Base-by-base conservation (phyloP, 2,329 filamentous ascomycete genomes). In the Reticulascus tulasneorum region DNA sequence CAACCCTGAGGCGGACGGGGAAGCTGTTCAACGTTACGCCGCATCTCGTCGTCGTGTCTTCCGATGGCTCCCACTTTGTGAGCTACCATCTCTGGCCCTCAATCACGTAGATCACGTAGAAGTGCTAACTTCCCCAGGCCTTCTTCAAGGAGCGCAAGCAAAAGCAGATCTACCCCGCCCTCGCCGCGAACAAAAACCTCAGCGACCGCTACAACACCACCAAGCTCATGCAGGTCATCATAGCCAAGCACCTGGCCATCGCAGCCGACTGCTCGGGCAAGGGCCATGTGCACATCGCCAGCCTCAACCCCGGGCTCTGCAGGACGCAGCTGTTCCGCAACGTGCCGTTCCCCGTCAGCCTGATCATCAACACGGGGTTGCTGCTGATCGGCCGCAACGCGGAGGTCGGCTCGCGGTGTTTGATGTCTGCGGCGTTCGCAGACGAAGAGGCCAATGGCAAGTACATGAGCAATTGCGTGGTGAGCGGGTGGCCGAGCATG, bases 271-370 rank as follows among this genome's bases (percentile, higher is more conserved):
- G 45, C 20, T 54, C 55, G 7, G 49, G 41, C 11, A 53, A 55
- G 41, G 53, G 55, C 13, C 49, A 51, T 22, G 51, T 70, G 12
- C 48, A 63, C 9, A 34, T 67, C 38, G 71, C 65, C 47, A 48
- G 49, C 2, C 35, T 64, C 16, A 60, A 62, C 33, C 66, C 66
- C 1, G 66, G 65, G 0, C 49, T 68, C 18, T 71, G 65, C 47
- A 40, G 50, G 22, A 64, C 66, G 6, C 34, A 59, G 24, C 52
- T 69, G n/a, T 66, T 64, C 41, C 55, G 60, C 23, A 31, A 49
- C 29, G 35, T 54, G 4, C 45, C 52, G 7, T 56, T 55, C 24
- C 54, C 56, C 9, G 33, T 62, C 21, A 52, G 44, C 24, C 25
- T 48, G 17, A 20, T 54, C 7, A 23, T 51, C 3, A 46, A 38